Base-by-base conservation (phyloP, 225 moss, liverwort and hornwort species). In the Pseudisothecium myosuroides region DNA sequence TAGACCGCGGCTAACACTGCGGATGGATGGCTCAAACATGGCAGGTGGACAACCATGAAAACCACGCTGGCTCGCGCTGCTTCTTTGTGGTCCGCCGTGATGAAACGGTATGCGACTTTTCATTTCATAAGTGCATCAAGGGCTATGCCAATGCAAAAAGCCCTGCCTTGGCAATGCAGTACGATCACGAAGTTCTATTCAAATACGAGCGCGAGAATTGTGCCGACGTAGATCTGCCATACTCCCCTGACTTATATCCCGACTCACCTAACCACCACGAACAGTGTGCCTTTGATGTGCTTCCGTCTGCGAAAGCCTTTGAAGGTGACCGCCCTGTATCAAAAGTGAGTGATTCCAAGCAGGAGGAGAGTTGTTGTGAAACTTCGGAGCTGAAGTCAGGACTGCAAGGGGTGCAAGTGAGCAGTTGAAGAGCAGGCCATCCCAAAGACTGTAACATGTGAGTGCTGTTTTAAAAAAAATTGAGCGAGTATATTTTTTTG, bases 21-120 rank as follows among this genome's bases (percentile, higher is more conserved):
- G 69, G 47, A 77, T 60, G 60, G 62, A 88, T 92, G 89, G 76
- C 82, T 87, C 85, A 62, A 62, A 60, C 73, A 23, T 94, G 91
- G 90, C 95, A 98, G 98, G 96, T 98, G 59, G 96, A 97, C 86
- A 81, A 89, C 78, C 96, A 97, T 91, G 85, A 93, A 67, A 92
- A 91, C 56, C 88, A 93, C 90, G 82, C 85, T 58, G 65, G 62
- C 83, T 94, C 95, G 41, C 94, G 93, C 90, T 98, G 98, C 88
- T 98, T 98, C 88, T 95, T 93, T 83, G 90, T 98, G 74, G 92
- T 97, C 62, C 95, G 96, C 83, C 93, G 47, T 52, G 96, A 98
- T 84, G 92, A 87, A 54, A 93, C 94, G 52, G 59, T 90, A 37
- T 91, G 94, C 75, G 98, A 98, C 89, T 97, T 98, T 85, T 96